These are phyloP conservation scores for Pythium chondricola DNA, from an alignment of 352 stramenopile genomes.

Conservation along the genomic window DNA sequence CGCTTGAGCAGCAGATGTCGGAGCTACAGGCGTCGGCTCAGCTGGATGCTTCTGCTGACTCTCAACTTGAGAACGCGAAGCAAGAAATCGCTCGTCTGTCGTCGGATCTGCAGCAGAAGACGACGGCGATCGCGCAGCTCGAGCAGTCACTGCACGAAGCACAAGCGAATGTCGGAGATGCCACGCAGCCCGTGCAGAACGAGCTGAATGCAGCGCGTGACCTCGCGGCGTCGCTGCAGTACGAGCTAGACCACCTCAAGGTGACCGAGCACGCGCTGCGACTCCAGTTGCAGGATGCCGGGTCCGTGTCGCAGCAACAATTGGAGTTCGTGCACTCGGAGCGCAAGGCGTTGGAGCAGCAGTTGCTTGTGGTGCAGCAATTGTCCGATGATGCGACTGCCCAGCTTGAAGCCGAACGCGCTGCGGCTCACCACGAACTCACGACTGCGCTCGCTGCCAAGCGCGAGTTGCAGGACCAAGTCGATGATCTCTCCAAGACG, in stretches of 20 bases:
- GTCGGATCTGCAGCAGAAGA: conserved; percentile 28
- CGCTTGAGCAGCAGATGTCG: conserved; percentile 48
- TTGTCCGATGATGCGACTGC: conserved; percentile 28
- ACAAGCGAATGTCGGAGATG: conserved; percentile 2
- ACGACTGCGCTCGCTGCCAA: conserved; percentile 21
- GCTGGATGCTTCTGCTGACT: conserved; percentile 52
- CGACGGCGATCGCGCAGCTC: conserved; percentile 26
- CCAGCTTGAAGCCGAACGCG: conserved; percentile 17
- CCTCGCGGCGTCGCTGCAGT: background rate
- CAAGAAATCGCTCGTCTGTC: conserved; percentile 27
- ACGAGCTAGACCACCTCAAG: conserved; percentile 14
- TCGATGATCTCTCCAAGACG: conserved; percentile 40
- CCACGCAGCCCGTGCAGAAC: conserved; percentile 7
- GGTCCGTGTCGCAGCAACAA: conserved; percentile 25
- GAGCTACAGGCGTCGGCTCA: conserved; percentile 61
- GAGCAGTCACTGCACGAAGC: conserved; percentile 14
- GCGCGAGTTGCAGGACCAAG: conserved; percentile 36
- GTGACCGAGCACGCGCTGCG: conserved; percentile 11
- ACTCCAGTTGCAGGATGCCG: conserved; percentile 8
- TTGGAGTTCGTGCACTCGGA: conserved; percentile 27
- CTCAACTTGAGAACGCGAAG: conserved; percentile 39
- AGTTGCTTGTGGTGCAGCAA: conserved; percentile 30
- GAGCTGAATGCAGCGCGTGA: conserved; percentile 7
- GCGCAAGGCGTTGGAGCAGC: conserved; percentile 26
- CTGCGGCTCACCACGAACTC: conserved; percentile 7